A percentile compares a stretch with the other conserved stretches of the same genome.
Conservation (phyloP, 2,329 filamentous ascomycete species). For the Aspergillus puulaauensis region DNA sequence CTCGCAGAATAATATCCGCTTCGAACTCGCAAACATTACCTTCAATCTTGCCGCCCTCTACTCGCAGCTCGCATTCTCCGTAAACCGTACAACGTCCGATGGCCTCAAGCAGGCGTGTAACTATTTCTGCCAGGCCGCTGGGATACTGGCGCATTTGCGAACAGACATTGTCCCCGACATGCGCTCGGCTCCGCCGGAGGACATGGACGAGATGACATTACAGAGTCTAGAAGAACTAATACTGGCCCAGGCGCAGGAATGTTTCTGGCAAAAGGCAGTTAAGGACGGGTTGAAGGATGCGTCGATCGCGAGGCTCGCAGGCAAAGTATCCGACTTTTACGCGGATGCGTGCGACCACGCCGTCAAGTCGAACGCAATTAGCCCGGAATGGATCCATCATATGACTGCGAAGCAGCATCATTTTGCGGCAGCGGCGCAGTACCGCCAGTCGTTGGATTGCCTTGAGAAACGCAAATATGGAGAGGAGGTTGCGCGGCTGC, state of each 20-base stretch:
- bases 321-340: conserved; percentile 89
- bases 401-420: conserved; percentile 97
- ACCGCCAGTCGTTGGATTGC: conserved; percentile 83
- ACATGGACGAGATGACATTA: conserved; percentile 89
- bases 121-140: conserved; percentile 85
- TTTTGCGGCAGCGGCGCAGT: conserved; percentile 94
- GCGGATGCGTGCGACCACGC: conserved; percentile 79
- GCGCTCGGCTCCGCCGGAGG: conserved; percentile 80
- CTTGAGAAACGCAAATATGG: conserved; percentile 93
- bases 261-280: conserved; percentile 96
- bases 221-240: conserved; percentile 80
- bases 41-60: conserved; percentile 94
- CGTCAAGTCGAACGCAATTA: conserved; percentile 84
- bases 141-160: conserved; percentile 77
- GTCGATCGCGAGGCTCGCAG: conserved; percentile 86
- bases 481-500: conserved; percentile 85
- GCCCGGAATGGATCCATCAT: conserved; percentile 95
- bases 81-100: conserved; percentile 74
- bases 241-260: conserved; percentile 92
- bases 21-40: conserved; percentile 88
- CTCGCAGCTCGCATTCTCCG: conserved; percentile 81
- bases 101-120: conserved; percentile 85
- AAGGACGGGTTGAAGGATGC: conserved; percentile 91
- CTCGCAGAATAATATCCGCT: conserved; percentile 66
- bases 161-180: conserved; percentile 77